Conservation (phyloP, 108 stramenopile genomes). For the Chaetoceros muelleri region DNA sequence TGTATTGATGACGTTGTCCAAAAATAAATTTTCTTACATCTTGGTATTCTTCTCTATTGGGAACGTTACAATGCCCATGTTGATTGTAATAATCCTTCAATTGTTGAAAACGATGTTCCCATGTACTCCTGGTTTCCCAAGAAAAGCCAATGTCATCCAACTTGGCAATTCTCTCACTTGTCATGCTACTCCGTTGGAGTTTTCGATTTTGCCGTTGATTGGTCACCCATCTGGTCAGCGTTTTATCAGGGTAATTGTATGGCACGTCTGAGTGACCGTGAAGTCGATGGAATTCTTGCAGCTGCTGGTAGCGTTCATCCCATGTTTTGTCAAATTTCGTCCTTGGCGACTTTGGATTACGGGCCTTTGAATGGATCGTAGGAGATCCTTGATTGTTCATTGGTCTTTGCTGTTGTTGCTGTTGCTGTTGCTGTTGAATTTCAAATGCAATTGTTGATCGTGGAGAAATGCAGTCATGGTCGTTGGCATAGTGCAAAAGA, state of each 20-base stretch:
- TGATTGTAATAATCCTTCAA: slow-evolving; percentile 14
- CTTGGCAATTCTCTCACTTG: slow-evolving; percentile 32
- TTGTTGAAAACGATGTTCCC: slow-evolving; percentile 11
- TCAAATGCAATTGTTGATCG: not conserved
- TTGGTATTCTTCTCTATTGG: slow-evolving; percentile 9
- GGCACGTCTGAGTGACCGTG: not conserved
- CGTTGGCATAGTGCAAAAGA: not conserved
- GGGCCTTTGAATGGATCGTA: no score
- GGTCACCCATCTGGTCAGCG: not conserved
- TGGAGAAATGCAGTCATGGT: not conserved
- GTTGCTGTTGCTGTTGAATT: no score
- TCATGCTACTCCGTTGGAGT: slow-evolving; percentile 27
- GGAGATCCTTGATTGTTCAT: not conserved
- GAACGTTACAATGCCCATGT: slow-evolving; percentile 25
- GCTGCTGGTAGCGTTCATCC: not conserved
- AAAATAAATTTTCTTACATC: not conserved
- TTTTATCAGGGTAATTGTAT: not conserved
- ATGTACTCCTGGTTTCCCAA: slow-evolving; percentile 22
- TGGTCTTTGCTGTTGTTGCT: not conserved
- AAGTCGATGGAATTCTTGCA: not conserved
- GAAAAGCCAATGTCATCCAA: slow-evolving; percentile 41
- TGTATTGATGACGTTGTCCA: not conserved
- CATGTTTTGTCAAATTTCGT: not conserved
- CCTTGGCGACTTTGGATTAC: not conserved
- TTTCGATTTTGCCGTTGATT: not conserved